Evolutionary conservation across 2,329 filamentous ascomycete genomes (phyloP).

Genomic region (Penicillium nordicum): DNA sequence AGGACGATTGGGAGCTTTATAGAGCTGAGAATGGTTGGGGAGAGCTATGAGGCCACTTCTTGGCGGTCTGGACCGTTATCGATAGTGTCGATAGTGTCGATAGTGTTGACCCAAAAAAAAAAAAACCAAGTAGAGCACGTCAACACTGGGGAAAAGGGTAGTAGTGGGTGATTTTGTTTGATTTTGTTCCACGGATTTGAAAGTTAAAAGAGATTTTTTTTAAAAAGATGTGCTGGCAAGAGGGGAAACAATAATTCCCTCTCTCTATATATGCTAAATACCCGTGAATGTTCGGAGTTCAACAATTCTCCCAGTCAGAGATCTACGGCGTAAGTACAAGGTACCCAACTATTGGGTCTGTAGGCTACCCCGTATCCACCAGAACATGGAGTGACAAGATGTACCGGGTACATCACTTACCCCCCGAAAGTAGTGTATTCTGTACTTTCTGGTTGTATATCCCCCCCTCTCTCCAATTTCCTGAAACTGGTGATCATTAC

Average conservation of each 20-base stretch:
- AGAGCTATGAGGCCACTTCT: constrained; percentile 23
- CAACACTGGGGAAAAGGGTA: constrained; percentile 3
- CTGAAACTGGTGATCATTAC: constrained; percentile 13
- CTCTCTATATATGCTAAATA: neutral
- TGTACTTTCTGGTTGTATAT: neutral
- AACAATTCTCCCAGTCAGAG: constrained; percentile 6
- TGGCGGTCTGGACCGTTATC: constrained; percentile 23
- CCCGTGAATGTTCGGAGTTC: neutral
- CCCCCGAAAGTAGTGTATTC: neutral
- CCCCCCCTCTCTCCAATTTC: neutral
- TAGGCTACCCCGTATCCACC: constrained; percentile 20
- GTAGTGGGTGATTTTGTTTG: neutral
- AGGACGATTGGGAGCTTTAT: constrained; percentile 14
- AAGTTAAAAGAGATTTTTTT: neutral
- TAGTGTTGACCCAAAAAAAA: neutral
- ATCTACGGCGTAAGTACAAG: constrained; percentile 13
- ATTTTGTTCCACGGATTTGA: neutral
- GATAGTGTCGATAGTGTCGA: constrained; percentile 16
- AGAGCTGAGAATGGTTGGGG: constrained; percentile 26
- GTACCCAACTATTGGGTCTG: constrained; percentile 10
- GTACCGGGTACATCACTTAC: constrained; percentile 17
- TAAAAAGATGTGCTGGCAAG: neutral
- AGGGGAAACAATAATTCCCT: neutral
- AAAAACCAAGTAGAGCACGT: constrained; percentile 2
- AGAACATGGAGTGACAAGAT: constrained; percentile 14